These are phyloP conservation scores for Ceratocystis alfenasii DNA, from an alignment of 2,329 filamentous ascomycete genomes.

Conservation along the genomic window DNA sequence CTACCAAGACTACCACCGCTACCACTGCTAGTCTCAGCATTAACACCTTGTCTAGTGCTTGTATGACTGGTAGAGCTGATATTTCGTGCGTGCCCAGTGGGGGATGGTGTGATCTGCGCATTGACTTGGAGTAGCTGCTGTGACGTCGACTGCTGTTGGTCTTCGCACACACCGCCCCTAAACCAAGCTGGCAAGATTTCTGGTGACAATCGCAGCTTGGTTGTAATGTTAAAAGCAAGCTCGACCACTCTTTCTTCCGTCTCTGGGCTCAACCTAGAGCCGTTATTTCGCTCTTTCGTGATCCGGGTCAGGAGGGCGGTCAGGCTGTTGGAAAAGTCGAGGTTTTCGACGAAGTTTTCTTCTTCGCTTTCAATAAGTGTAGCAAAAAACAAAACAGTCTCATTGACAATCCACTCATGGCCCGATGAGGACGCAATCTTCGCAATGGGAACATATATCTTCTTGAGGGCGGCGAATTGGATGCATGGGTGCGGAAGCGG, in stretches of 20 bases:
- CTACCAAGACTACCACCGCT: conserved; percentile 52
- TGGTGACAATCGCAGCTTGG: conserved; percentile 85
- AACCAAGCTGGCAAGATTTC: conserved; percentile 88
- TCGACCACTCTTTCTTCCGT: conserved; percentile 85
- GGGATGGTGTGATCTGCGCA: background rate
- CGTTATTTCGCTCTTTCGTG: conserved; percentile 50
- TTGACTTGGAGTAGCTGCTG: conserved; percentile 21
- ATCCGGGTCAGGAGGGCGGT: conserved; percentile 77
- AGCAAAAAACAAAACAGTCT: conserved; percentile 76
- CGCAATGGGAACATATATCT: conserved; percentile 79
- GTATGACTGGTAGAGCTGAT: conserved; percentile 18
- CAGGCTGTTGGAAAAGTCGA: conserved; percentile 71
- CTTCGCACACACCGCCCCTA: conserved; percentile 42
- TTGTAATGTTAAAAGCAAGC: conserved; percentile 87
- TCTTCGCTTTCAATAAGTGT: conserved; percentile 93
- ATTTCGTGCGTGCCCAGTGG: conserved; percentile 23
- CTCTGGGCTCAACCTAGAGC: conserved; percentile 61
- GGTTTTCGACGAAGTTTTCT: conserved; percentile 82
- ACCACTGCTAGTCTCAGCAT: conserved; percentile 28
- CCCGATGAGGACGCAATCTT: conserved; percentile 78
- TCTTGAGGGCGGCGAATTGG: conserved; percentile 69
- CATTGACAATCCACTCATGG: conserved; percentile 74
- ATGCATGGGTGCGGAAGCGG: conserved; percentile 88
- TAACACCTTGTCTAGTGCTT: conserved; percentile 10
- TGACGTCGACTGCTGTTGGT: background rate